Evolutionary conservation across 768 basidiomycete species (phyloP), one percentile per base, ranked within the genome.

Genomic region (Cystobasidium ongulense): DNA sequence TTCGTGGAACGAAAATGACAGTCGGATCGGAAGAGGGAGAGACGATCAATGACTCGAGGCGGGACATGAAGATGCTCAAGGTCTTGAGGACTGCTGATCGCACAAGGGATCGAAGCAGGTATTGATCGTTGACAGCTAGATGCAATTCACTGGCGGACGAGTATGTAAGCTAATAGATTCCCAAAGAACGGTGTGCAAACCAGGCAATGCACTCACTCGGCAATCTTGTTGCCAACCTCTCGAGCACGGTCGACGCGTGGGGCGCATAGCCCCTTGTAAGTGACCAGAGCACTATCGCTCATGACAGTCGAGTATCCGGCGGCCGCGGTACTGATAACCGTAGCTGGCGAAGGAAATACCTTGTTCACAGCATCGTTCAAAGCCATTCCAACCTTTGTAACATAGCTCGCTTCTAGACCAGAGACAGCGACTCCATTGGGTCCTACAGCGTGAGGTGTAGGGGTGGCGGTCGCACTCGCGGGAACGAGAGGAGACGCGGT

Each of bases 51-150:
- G 79, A 75, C 15, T 77, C 75, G 25, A 78, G 74, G 17, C 78
- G 73, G 0, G 78, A 73, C 72, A 79, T 66, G 76, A 78, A 78
- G 78, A 79, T 76, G 35, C 77, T 77, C 23, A 77, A 74, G 3
- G 76, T 65, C 57, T 77, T 75, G 64, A 77, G 74, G 31, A 78
- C 70, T 27, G 79, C 75, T 7, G 79, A 79, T 29, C 77, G 72
- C 13, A 79, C 61, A 25, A 79, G 76, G 33, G 77, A 77, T 31
- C 77, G 76, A 1, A 79, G 76, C 8, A 79, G 76, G 74, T 79
- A 79, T 27, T 68, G 50, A 71, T 79, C 79, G 75, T 77, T 76
- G 0, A 62, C 77, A 1, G 76, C 76, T n/a, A 38, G 54, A 41
- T 73, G 75, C 0, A 77, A 72, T 61, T 78, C 79, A 25, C 76